Conservation (phyloP, 148 eudicot species). For the Chenopodium quinoa region DNA sequence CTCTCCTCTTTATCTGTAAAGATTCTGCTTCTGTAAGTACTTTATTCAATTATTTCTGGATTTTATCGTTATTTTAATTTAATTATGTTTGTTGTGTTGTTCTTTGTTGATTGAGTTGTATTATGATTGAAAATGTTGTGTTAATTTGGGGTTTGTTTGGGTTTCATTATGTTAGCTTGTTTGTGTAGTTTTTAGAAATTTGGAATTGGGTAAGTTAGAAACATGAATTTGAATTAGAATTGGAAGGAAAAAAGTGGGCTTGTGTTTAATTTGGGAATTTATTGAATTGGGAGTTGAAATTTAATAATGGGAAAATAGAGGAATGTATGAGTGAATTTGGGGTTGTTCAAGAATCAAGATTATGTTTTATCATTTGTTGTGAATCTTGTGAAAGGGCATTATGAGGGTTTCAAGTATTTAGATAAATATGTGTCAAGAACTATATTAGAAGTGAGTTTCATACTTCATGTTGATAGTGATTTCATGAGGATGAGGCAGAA, state of each 20-base stretch:
- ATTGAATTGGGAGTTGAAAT: background rate
- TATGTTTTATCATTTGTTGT: background rate
- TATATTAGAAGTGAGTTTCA: background rate
- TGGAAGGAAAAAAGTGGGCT: background rate
- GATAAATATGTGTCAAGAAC: background rate
- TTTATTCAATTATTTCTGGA: background rate
- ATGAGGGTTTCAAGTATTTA: background rate
- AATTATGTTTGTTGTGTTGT: too few species aligned
- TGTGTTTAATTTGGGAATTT: background rate
- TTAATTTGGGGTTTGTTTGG: background rate
- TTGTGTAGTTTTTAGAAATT: background rate
- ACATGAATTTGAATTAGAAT: background rate
- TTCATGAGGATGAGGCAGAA: background rate
- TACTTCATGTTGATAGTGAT: background rate
- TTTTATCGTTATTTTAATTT: background rate
- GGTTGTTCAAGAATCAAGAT: too few species aligned
- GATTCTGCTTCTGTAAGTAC: constrained; percentile 3
- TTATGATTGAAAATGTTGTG: background rate
- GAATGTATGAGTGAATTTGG: background rate
- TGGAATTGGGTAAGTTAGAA: background rate
- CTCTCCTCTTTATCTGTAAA: background rate
- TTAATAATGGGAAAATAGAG: background rate
- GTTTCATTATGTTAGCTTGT: background rate
- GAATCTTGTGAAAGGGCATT: background rate
- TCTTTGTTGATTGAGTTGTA: constrained; percentile 1